Base-by-base conservation (phyloP, 768 basidiomycete species). In the Cubamyces sp. region DNA sequence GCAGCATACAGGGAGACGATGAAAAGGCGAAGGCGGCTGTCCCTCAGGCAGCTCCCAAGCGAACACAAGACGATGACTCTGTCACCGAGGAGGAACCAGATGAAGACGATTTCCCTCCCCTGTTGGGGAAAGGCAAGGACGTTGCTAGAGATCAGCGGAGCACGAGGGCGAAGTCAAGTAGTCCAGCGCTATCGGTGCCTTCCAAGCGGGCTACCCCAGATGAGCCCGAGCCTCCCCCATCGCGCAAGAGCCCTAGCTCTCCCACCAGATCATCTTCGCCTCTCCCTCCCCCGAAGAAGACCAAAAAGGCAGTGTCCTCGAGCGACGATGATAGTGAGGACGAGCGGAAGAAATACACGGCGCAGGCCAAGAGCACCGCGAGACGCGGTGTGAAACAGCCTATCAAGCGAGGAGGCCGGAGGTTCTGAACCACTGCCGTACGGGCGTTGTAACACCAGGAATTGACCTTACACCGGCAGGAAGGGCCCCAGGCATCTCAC, bases 351-450 rank as follows among this genome's bases (percentile, higher is more conserved):
- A 78, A 72, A 53, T 74, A 74, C 34, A 72, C 78, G 23, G 74
- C 79, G 50, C 77, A 75, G 66, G 72, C 78, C 55, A 83, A 75
- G 78, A 46, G 65, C 70, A 50, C 70, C 72, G 45, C 73, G 51
- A 78, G 79, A 62, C 78, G 85, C 56, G 86, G 86, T 42, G 79
- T 85, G 46, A 82, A 85, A 67, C 90, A 92, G 67, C 91, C 91
- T 5, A 78, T 92, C 64, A 91, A 87, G 74, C 83, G 90, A 66
- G 87, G 87, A 39, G 88, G 86, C 30, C 89, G 84, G 72, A 82
- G 87, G 64, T 92, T 90, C 78, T 91, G 79, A 80, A 63, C 9
- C 34, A 34, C 30, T 19, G 39, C 30, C 43, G 19, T 28, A 57
- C 50, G 57, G 50, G 45, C 48, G 37, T 26, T 52, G 11, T 48